Evolutionary conservation across 1,284 basidiomycete genomes (phyloP).

Genomic region (Ceratorhiza oryzae-sativae): DNA sequence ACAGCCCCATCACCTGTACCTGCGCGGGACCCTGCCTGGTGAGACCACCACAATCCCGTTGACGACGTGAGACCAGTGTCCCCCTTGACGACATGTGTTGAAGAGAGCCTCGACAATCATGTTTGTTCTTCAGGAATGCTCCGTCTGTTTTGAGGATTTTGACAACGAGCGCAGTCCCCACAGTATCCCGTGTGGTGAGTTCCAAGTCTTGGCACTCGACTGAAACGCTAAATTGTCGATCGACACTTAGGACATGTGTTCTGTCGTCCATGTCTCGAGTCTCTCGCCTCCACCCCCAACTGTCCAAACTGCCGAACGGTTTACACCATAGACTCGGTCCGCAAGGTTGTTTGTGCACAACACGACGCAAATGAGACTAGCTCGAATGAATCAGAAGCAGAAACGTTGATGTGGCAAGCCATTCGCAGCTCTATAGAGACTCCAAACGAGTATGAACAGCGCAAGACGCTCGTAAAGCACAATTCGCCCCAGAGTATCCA

Average conservation of each 20-base stretch:
- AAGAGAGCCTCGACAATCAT: neutral
- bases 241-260: conserved; percentile 8
- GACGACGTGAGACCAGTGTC: neutral
- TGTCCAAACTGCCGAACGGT: conserved; percentile 25
- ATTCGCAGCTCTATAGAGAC: conserved; percentile 11
- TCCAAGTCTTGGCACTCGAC: neutral
- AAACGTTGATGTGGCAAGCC: conserved; percentile 22
- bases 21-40: neutral
- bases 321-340: neutral
- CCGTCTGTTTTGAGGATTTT: conserved; percentile 23
- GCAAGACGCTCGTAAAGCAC: neutral
- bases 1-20: neutral
- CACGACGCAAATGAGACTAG: neutral
- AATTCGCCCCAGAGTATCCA: neutral
- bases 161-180: conserved; percentile 1
- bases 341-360: conserved; percentile 7
- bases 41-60: neutral
- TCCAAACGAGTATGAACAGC: neutral
- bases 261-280: conserved; percentile 22
- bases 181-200: conserved; percentile 16
- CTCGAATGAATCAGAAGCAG: neutral
- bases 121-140: conserved; percentile 25
- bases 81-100: neutral
- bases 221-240: neutral
- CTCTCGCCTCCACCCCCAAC: conserved; percentile 4